phyloP scores from a whole-genome alignment of 495 filamentous ascomycete species.

The Amorphotheca resinae region DNA sequence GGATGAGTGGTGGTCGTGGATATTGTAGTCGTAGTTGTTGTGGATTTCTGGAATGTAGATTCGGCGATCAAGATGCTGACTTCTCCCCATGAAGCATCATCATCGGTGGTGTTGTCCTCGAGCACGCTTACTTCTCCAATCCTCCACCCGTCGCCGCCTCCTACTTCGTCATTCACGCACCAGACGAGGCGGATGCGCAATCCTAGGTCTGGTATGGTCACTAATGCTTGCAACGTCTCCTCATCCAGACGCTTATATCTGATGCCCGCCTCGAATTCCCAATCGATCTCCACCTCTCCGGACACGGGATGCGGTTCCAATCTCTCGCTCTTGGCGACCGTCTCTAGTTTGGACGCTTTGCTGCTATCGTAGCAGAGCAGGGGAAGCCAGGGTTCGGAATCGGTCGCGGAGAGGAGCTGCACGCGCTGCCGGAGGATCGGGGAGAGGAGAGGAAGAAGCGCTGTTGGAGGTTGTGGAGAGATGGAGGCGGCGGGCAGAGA shows the following conservation, averaged over 20 bases:
- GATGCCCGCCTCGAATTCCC: constrained; percentile 45
- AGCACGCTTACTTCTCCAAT: constrained; percentile 64
- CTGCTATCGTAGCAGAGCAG: constrained; percentile 74
- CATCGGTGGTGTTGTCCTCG: constrained; percentile 24
- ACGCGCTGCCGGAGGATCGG: constrained; percentile 87
- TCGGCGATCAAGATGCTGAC: constrained; percentile 30
- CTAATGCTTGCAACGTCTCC: constrained; percentile 69
- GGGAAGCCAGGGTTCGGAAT: constrained; percentile 70
- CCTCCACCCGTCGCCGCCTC: constrained; percentile 63
- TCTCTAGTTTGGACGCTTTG: constrained; percentile 53
- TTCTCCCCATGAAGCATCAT: constrained; percentile 21
- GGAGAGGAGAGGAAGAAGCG: constrained; percentile 69
- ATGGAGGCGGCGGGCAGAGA: constrained; percentile 75
- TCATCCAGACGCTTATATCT: constrained; percentile 67
- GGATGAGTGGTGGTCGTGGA: constrained; percentile 8
- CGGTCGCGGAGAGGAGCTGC: constrained; percentile 55
- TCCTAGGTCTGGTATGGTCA: constrained; percentile 41
- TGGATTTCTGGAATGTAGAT: constrained; percentile 21
- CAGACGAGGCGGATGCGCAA: constrained; percentile 41
- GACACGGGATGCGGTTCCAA: constrained; percentile 87
- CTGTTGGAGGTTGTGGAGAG: constrained; percentile 63
- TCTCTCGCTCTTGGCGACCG: constrained; percentile 48
- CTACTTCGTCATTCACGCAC: constrained; percentile 48
- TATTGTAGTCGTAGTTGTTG: constrained; percentile 5
- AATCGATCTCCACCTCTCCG: constrained; percentile 72